phyloP scores from a whole-genome alignment of 2,329 filamentous ascomycete species.

The Diaporthe ampelina region DNA sequence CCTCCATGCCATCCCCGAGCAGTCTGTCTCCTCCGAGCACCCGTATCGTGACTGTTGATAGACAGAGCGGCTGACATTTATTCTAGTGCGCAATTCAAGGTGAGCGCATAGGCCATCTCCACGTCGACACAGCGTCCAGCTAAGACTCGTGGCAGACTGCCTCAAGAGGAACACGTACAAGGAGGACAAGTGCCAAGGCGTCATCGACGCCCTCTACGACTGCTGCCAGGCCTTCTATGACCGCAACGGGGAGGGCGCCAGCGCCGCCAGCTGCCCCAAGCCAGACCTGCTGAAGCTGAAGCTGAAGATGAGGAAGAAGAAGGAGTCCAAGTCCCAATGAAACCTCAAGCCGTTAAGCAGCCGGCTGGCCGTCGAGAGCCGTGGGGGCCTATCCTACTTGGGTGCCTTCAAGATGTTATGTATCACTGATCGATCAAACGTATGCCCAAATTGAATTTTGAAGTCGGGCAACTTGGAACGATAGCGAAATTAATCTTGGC shows the following conservation, averaged over 20 bases:
- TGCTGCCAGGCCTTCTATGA: slow-evolving; percentile 94
- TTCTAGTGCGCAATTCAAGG: slow-evolving; percentile 89
- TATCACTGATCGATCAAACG: slow-evolving; percentile 55
- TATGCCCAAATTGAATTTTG: slow-evolving; percentile 56
- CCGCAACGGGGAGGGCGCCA: slow-evolving; percentile 81
- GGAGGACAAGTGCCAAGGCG: slow-evolving; percentile 82
- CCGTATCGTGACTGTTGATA: background rate
- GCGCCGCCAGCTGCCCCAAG: slow-evolving; percentile 88
- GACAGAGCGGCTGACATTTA: slow-evolving; percentile 7
- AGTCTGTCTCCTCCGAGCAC: slow-evolving; percentile 62
- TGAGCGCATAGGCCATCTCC: slow-evolving; percentile 53
- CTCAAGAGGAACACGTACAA: slow-evolving; percentile 87
- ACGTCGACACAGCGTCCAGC: background rate
- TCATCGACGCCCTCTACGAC: slow-evolving; percentile 90
- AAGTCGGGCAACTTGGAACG: slow-evolving; percentile 77
- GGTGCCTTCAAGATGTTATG: slow-evolving; percentile 44
- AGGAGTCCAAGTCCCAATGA: slow-evolving; percentile 36
- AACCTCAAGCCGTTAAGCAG: background rate
- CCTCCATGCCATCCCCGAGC: slow-evolving; percentile 90
- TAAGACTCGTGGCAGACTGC: slow-evolving; percentile 72
- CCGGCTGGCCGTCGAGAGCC: background rate
- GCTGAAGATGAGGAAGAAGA: slow-evolving; percentile 76
- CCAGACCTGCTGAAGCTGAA: slow-evolving; percentile 84
- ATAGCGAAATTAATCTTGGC: slow-evolving; percentile 88
- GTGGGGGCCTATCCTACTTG: background rate